Evolutionary conservation across 1,139 yeast genomes (phyloP).

Genomic region (Pichia sp.): DNA sequence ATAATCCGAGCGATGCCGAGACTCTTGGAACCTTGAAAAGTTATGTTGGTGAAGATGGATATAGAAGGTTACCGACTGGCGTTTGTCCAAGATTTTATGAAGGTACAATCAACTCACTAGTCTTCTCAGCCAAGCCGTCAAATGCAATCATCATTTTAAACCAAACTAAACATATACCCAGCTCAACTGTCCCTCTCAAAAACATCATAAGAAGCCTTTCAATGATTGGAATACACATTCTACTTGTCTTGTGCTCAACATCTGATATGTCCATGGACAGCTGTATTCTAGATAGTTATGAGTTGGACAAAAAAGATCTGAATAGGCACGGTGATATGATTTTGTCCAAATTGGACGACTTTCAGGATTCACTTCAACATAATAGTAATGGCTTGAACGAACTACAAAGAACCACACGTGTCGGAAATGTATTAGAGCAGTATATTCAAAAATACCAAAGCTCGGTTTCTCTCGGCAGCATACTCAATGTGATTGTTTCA

Average conservation of each 20-base stretch:
- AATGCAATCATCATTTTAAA: conserved; percentile 32
- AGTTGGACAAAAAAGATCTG: conserved; percentile 6
- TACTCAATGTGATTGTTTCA: conserved; percentile 26
- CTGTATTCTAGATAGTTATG: conserved; percentile 14
- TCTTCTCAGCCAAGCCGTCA: conserved; percentile 24
- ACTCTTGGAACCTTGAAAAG: conserved; percentile 9
- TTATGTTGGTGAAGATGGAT: conserved; percentile 14
- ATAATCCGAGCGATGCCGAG: conserved; percentile 6
- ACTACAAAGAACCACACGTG: background rate
- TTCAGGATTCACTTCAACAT: conserved; percentile 13
- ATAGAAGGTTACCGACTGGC: conserved; percentile 22
- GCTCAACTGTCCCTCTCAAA: conserved; percentile 26
- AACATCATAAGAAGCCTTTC: conserved; percentile 34
- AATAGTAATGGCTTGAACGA: background rate
- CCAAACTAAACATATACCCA: conserved; percentile 23
- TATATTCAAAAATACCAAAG: background rate
- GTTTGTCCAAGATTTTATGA: conserved; percentile 30
- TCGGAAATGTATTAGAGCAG: background rate
- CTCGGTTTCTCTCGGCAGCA: conserved; percentile 11
- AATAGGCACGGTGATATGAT: conserved; percentile 3
- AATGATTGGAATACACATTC: conserved; percentile 29
- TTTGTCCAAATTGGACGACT: conserved; percentile 19
- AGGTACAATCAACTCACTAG: conserved; percentile 23
- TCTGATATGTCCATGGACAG: conserved; percentile 17
- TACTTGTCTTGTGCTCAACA: conserved; percentile 25